Evolutionary conservation across 129 eudicot species (phyloP).

Genomic region (Chrysanthemum lavandulifolium): DNA sequence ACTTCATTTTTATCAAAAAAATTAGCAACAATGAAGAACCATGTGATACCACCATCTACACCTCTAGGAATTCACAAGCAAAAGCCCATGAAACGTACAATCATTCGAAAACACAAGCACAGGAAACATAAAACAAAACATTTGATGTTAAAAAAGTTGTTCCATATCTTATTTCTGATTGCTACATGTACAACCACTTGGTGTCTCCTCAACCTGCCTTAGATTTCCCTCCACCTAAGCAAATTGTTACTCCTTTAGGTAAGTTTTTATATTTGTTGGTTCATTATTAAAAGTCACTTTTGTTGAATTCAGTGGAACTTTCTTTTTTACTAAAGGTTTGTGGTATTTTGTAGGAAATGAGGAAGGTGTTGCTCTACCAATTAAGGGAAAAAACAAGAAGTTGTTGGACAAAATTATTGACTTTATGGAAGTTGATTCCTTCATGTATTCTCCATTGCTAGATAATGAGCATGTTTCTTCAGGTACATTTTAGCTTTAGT

Average conservation of each 20-base stretch:
- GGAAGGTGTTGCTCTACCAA: slow-evolving; percentile 29
- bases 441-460: slow-evolving; percentile 33
- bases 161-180: slow-evolving; percentile 32
- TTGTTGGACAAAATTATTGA: slow-evolving; percentile 21
- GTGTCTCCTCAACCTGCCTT: slow-evolving; percentile 32
- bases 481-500: slow-evolving; percentile 13
- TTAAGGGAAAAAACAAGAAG: slow-evolving; percentile 18
- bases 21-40: slow-evolving; percentile 15
- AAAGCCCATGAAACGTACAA: slow-evolving; percentile 30
- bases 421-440: slow-evolving; percentile 32
- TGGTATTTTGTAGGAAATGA: slow-evolving; percentile 20
- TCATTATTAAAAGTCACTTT: not conserved
- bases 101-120: slow-evolving; percentile 26
- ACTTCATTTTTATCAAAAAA: slow-evolving; percentile 10
- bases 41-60: slow-evolving; percentile 18
- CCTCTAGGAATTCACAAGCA: slow-evolving; percentile 17
- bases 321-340: not conserved
- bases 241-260: slow-evolving; percentile 18
- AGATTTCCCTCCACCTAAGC: slow-evolving; percentile 33
- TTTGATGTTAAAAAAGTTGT: slow-evolving; percentile 20
- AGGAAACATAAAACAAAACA: slow-evolving; percentile 15
- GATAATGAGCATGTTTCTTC: slow-evolving; percentile 7
- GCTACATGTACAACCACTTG: slow-evolving; percentile 29
- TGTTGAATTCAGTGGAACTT: not conserved
- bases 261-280: not conserved